phyloP scores from a whole-genome alignment of 2,329 filamentous ascomycete species.

The Podosphaera aphanis region DNA sequence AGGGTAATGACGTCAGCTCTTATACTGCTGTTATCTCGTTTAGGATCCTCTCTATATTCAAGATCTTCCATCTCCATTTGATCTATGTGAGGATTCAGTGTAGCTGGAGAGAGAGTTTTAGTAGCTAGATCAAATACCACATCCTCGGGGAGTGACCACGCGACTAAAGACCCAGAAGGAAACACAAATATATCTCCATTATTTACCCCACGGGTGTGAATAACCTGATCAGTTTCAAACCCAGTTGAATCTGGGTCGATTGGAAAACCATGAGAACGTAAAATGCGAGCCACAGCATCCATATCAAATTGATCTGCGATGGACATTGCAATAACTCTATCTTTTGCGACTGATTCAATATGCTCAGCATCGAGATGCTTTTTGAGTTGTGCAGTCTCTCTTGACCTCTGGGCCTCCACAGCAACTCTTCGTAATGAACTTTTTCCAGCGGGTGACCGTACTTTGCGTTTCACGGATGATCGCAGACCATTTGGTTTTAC shows the following conservation, averaged over 20 bases:
- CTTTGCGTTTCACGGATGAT: conserved; percentile 19
- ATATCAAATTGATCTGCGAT: conserved; percentile 42
- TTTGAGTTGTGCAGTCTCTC: conserved; percentile 17
- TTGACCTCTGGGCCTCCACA: conserved; percentile 52
- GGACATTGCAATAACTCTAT: conserved; percentile 32
- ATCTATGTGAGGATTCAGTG: conserved; percentile 47
- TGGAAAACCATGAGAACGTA: conserved; percentile 33
- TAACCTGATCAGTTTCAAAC: conserved; percentile 37
- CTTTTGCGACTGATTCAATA: conserved; percentile 14
- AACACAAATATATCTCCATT: conserved; percentile 87
- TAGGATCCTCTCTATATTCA: conserved; percentile 58
- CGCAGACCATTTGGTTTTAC: conserved; percentile 3
- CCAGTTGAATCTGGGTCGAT: conserved; percentile 37
- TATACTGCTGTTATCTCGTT: conserved; percentile 51
- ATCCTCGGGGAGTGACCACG: conserved; percentile 66
- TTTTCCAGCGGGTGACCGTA: conserved; percentile 31
- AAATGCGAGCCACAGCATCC: conserved; percentile 31
- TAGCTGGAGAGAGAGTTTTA: conserved; percentile 49
- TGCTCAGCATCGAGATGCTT: conserved; percentile 12
- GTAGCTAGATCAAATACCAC: conserved; percentile 48
- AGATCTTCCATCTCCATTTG: conserved; percentile 70
- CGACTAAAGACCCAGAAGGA: conserved; percentile 77
- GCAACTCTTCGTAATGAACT: conserved; percentile 67
- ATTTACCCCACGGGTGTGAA: conserved; percentile 36
- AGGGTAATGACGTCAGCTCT: conserved; percentile 75